Evolutionary conservation across 164 flowering plant species (phyloP).

Genomic region (Nymphaea colorata): DNA sequence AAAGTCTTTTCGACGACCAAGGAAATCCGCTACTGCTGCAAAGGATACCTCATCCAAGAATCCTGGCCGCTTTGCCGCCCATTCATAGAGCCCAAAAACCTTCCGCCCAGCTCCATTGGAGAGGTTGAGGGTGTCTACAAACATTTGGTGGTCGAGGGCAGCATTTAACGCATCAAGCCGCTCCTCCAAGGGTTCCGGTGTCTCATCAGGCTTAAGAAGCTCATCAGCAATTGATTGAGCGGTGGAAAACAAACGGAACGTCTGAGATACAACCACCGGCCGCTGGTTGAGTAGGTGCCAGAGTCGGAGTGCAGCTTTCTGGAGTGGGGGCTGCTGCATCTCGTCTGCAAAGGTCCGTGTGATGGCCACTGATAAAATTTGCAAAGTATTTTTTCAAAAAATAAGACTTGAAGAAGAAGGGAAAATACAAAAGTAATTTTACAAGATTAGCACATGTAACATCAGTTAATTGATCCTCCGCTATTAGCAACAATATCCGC

Average conservation of each 20-base stretch:
- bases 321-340: not conserved
- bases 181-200: slow-evolving; percentile 21
- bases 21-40: slow-evolving; percentile 48
- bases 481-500: no score
- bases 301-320: not conserved
- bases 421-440: no score
- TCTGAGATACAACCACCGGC: not conserved
- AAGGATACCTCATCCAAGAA: slow-evolving; percentile 44
- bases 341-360: no score
- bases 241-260: not conserved
- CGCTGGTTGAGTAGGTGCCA: not conserved
- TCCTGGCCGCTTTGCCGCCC: slow-evolving; percentile 37
- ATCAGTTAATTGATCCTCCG: no score
- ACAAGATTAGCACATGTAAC: no score
- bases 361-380: no score
- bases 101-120: slow-evolving; percentile 69
- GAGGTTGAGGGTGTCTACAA: slow-evolving; percentile 22
- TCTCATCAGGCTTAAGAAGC: slow-evolving; percentile 32
- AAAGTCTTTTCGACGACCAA: slow-evolving; percentile 85
- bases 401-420: no score
- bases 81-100: slow-evolving; percentile 45
- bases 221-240: slow-evolving; percentile 48
- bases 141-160: slow-evolving; percentile 25
- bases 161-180: slow-evolving; percentile 46
- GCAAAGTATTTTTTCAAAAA: no score